phyloP scores from a whole-genome alignment of 148 eudicot species.

The Rhododendron griersonianum region DNA sequence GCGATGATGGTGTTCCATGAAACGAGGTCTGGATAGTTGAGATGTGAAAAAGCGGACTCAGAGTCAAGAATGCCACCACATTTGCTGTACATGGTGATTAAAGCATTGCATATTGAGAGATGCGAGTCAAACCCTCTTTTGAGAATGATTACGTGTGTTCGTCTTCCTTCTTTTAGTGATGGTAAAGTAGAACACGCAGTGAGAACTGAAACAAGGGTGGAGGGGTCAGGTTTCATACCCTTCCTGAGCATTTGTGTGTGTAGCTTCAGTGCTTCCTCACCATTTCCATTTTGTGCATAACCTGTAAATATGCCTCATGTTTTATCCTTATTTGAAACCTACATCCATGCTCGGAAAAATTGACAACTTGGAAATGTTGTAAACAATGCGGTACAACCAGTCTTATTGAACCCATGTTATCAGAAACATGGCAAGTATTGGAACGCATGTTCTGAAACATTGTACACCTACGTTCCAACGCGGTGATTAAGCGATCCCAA shows the following conservation, averaged over 20 bases:
- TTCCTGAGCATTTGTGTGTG: conserved; percentile 22
- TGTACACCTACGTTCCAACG: background rate
- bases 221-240: conserved; percentile 31
- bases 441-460: background rate
- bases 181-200: conserved; percentile 34
- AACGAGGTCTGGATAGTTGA: conserved; percentile 32
- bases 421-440: background rate
- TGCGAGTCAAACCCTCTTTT: conserved; percentile 21
- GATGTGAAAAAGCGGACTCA: conserved; percentile 27
- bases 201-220: conserved; percentile 31
- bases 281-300: conserved; percentile 30
- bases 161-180: conserved; percentile 31
- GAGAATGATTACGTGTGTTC: conserved; percentile 23
- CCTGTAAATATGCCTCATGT: conserved; percentile 18
- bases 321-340: background rate
- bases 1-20: conserved; percentile 47
- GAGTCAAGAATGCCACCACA: conserved; percentile 36
- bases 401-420: background rate
- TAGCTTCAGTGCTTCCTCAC: conserved; percentile 31
- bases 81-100: conserved; percentile 39
- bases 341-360: background rate
- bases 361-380: background rate
- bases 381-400: background rate
- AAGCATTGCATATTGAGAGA: conserved; percentile 30
- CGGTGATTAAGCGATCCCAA: background rate